phyloP scores from a whole-genome alignment of 225 moss, liverwort and hornwort genomes.

The Polytrichum commune region DNA sequence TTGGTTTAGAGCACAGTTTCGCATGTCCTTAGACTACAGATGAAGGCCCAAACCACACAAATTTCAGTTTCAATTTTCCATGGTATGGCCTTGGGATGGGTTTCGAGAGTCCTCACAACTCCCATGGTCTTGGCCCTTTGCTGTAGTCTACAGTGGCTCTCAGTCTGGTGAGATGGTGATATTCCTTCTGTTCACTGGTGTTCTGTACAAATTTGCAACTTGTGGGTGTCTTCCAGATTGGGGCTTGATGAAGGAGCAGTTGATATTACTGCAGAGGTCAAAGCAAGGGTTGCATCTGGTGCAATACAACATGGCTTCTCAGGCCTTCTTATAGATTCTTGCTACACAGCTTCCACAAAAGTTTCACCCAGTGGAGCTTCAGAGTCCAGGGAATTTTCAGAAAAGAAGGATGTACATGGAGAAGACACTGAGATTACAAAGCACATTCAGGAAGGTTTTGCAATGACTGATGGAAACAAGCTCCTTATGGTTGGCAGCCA shows the following conservation, averaged over 20 bases:
- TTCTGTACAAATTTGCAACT: not conserved
- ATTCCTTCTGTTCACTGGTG: not conserved
- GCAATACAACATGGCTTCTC: slow-evolving; percentile 21
- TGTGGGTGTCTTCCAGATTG: slow-evolving; percentile 20
- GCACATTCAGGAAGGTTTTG: slow-evolving; percentile 1
- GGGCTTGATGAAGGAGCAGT: slow-evolving; percentile 70
- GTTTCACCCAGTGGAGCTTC: not conserved
- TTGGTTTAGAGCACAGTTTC: too few species aligned
- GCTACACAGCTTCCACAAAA: not conserved
- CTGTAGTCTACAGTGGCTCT: too few species aligned
- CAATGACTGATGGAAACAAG: slow-evolving; percentile 18
- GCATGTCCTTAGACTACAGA: too few species aligned
- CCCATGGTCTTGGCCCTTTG: too few species aligned
- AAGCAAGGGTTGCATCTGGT: slow-evolving; percentile 33
- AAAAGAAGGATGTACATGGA: not conserved
- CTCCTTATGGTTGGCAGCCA: slow-evolving; percentile 55
- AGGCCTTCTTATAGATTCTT: slow-evolving; percentile 41
- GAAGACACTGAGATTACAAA: not conserved
- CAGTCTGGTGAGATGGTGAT: not conserved
- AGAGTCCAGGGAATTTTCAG: not conserved
- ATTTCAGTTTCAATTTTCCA: too few species aligned
- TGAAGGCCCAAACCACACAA: too few species aligned
- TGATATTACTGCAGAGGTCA: slow-evolving; percentile 55
- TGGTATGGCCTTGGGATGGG: too few species aligned
- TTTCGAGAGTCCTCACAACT: too few species aligned